Percentiles rank a stretch among this genome's conserved stretches.
Conservation (phyloP, 108 stramenopile genomes). For the Cyclostephanos tholiformis region DNA sequence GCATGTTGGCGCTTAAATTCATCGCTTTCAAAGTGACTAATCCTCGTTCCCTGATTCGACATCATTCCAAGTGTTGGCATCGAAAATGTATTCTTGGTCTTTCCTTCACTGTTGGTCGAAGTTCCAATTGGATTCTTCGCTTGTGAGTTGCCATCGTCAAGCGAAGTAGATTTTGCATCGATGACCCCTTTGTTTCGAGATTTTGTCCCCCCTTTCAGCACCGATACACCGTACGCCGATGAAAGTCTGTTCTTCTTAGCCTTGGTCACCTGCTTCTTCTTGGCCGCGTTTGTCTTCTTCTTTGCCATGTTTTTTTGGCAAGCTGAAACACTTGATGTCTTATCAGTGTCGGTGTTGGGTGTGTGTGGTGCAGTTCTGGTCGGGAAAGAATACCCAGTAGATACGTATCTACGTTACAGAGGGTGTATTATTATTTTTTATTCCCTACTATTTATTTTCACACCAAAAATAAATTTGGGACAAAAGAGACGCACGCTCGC, state of each 20-base stretch:
- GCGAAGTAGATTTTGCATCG: conserved; percentile 3
- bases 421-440: no score
- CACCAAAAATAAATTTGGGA: no score
- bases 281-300: conserved; percentile 38
- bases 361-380: no score
- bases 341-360: no score
- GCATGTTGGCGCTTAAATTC: conserved; percentile 45
- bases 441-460: no score
- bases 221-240: conserved; percentile 44
- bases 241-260: conserved; percentile 42
- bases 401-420: no score
- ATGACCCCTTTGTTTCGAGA: conserved; percentile 45
- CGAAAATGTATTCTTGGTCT: neutral
- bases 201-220: conserved; percentile 45
- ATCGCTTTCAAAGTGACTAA: conserved; percentile 23
- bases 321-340: no score
- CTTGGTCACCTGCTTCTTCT: conserved; percentile 48
- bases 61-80: neutral
- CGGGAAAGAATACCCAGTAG: no score
- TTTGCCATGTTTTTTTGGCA: conserved; percentile 43
- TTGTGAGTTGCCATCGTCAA: conserved; percentile 10
- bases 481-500: no score
- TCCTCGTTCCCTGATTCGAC: neutral
- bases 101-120: neutral
- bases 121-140: conserved; percentile 7